Evolutionary conservation across 306 rosid genomes (phyloP), one percentile per base, ranked within the genome.

Genomic region (Delonix regia): DNA sequence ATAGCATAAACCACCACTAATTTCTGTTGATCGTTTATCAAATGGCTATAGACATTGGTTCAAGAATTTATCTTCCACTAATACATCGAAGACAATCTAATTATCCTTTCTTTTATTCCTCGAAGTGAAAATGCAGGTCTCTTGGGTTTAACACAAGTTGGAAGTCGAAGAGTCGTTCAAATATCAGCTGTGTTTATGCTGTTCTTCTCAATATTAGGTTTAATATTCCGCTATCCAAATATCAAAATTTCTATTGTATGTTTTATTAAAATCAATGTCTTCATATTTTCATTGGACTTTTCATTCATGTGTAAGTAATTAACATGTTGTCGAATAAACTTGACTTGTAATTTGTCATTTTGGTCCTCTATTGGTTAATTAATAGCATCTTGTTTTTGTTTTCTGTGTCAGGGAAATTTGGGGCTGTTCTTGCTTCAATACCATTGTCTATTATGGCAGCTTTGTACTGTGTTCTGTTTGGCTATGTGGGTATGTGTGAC

Each of bases 61-160:
- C 39, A 52, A 44, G 16, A 74, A 24, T 52, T 42, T 75, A 42
- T 47, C 69, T 78, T 42, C 59, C 28, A 12, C 62, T 63, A 21
- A 25, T 47, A 39, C n/a, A 38, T 39, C 33, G 1, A 69, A 44
- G 65, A 69, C 64, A 59, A 45, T 59, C 81, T 79, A 70, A 81
- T 75, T 24, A 11, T 64, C 25, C 24, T 45, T 69, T 60, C 15
- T 70, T 85, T 82, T 21, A 78, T 71, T 76, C 36, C 45, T 13
- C 71, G 12, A 51, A 95, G 97, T 70, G 95, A 92, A 88, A 95
- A 91, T 86, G 99, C 94, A 75, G 99, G 99, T 75, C 93, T 95
- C 28, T 78, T 91, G 85, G 99, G 97, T 59, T 83, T 95, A 79
- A 95, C 99, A 12, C 79, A 85, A n/a, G 77, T 90, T 75, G 95